Percentiles rank a stretch among this genome's conserved stretches.
These are phyloP conservation scores for Cunninghamia lanceolata DNA, from an alignment of 75 land plant species.

Conservation along the genomic window DNA sequence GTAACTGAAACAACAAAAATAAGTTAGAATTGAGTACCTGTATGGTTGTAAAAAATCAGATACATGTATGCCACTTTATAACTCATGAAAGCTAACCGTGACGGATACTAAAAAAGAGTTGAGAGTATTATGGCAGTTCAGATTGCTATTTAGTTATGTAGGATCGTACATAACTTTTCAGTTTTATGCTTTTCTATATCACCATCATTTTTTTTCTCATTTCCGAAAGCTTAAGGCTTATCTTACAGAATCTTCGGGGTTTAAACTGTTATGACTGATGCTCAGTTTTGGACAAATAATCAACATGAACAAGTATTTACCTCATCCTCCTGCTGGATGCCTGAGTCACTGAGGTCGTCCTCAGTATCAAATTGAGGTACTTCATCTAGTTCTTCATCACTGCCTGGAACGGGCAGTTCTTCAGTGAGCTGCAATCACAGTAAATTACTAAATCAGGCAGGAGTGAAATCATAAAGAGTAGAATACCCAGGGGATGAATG, in stretches of 20 bases:
- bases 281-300: neutral
- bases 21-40: neutral
- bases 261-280: too few species aligned
- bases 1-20: slow-evolving; percentile 18
- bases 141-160: neutral
- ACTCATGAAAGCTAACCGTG: neutral
- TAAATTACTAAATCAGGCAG: neutral
- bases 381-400: slow-evolving; percentile 50
- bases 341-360: slow-evolving; percentile 30
- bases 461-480: neutral
- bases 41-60: neutral
- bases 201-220: too few species aligned
- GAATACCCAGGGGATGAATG: neutral
- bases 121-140: neutral
- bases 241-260: too few species aligned
- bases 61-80: neutral
- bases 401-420: slow-evolving; percentile 34
- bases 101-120: neutral
- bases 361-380: slow-evolving; percentile 24
- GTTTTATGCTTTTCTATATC: neutral
- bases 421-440: slow-evolving; percentile 29
- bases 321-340: slow-evolving; percentile 23
- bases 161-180: too few species aligned
- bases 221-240: too few species aligned
- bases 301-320: neutral